These are phyloP conservation scores for Plasmodium cynomolgi DNA, from an alignment of 169 alveolate genomes.

Conservation along the genomic window DNA sequence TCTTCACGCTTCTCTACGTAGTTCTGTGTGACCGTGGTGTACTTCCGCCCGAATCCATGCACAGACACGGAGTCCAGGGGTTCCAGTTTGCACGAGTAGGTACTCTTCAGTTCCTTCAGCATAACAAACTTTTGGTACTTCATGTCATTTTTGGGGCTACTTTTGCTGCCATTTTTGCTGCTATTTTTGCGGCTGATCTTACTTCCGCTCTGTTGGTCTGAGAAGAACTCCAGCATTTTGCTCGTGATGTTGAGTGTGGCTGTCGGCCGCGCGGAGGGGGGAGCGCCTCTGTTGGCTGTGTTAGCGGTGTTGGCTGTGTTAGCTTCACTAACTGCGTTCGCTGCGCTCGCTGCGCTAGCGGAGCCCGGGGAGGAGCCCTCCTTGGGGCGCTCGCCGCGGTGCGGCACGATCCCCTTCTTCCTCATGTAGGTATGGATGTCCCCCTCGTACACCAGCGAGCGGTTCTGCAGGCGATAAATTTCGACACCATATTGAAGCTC, in stretches of 20 bases:
- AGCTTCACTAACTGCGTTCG: too few species aligned
- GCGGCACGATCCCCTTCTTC: not conserved
- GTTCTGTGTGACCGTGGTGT: conserved; percentile 7
- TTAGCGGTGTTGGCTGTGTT: too few species aligned
- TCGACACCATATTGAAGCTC: conserved; percentile 37
- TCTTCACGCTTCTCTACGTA: not conserved
- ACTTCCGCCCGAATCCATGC: not conserved
- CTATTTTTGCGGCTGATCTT: not conserved
- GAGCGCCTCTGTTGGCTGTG: too few species aligned
- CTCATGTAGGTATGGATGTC: conserved; percentile 4
- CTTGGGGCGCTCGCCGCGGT: not conserved
- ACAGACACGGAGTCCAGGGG: not conserved
- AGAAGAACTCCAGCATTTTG: not conserved
- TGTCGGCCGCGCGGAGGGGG: too few species aligned
- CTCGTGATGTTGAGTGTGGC: not conserved
- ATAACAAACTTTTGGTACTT: conserved; percentile 19
- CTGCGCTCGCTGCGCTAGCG: too few species aligned
- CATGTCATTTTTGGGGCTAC: not conserved
- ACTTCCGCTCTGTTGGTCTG: not conserved
- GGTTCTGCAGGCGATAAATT: conserved; percentile 22
- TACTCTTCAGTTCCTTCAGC: conserved; percentile 20
- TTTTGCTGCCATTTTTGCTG: too few species aligned
- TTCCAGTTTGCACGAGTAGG: not conserved
- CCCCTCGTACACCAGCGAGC: conserved; percentile 17
- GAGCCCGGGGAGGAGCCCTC: not conserved